Percentiles rank a stretch among this genome's conserved stretches.
Conservation (phyloP, 1,139 yeast species). For the Yamadazyma triangularis region DNA sequence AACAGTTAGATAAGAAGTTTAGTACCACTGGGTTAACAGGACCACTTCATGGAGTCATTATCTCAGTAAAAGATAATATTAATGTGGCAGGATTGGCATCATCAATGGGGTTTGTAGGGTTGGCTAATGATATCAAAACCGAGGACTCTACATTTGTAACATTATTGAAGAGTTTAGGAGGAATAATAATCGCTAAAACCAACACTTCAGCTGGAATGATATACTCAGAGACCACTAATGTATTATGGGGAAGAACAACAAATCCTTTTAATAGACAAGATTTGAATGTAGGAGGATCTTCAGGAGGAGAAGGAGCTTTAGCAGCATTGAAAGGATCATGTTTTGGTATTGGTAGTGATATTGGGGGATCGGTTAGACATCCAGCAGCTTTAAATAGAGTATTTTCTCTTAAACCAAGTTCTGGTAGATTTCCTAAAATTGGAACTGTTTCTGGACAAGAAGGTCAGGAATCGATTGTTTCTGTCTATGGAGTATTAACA, state of each 20-base stretch:
- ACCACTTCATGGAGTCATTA: slow-evolving; percentile 71
- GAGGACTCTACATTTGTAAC: slow-evolving; percentile 47
- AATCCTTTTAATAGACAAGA: slow-evolving; percentile 20
- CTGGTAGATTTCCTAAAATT: slow-evolving; percentile 13
- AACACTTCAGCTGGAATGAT: slow-evolving; percentile 27
- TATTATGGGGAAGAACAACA: slow-evolving; percentile 14
- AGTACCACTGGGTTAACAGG: slow-evolving; percentile 64
- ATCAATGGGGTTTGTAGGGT: slow-evolving; percentile 55
- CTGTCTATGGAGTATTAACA: slow-evolving; percentile 9
- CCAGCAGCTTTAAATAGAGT: slow-evolving; percentile 55
- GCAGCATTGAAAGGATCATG: slow-evolving; percentile 15
- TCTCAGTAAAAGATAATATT: slow-evolving; percentile 71
- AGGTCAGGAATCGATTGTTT: slow-evolving; percentile 10
- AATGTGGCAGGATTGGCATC: slow-evolving; percentile 45
- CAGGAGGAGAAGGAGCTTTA: slow-evolving; percentile 25
- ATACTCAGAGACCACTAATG: slow-evolving; percentile 8
- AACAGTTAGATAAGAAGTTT: slow-evolving; percentile 31
- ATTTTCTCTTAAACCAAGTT: slow-evolving; percentile 50
- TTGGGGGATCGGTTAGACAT: slow-evolving; percentile 58
- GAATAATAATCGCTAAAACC: slow-evolving; percentile 46
- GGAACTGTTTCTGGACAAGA: slow-evolving; percentile 11
- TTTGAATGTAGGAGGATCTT: slow-evolving; percentile 21
- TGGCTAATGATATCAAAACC: slow-evolving; percentile 37
- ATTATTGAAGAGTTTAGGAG: slow-evolving; percentile 56
- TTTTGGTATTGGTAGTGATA: slow-evolving; percentile 51